Base-by-base conservation (phyloP, 768 basidiomycete species). In the Suillus subluteus region DNA sequence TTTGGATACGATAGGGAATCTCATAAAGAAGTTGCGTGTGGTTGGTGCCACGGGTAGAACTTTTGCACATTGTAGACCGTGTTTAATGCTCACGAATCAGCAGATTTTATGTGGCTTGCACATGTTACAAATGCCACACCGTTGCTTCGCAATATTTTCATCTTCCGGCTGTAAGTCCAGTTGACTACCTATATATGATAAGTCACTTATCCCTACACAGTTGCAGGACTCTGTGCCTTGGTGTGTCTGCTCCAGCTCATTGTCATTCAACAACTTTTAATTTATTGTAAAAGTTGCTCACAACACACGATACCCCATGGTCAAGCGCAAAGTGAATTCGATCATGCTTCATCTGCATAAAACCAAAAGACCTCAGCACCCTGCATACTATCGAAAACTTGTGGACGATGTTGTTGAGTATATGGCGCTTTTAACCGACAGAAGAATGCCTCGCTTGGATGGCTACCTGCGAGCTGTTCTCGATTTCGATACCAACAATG, bases 181-280 rank as follows among this genome's bases (percentile, higher is more conserved):
- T 43, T 18, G 13, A n/a, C 32, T 63, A 30, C 5, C 26, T 30
- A 12, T 41, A 11, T 16, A 61, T 1, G 7, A 21, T 62, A 26
- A 23, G 35, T n/a, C 64, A n/a, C 18, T 52, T 40, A n/a, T 35
- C 64, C 6, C 11, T 56, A 56, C 12, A 70, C 23, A 88, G 87
- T n/a, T 87, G 84, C 68, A 77, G 80, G 67, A 78, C 79, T 8
- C 69, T 88, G 2, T 83, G 82, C 65, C 71, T 88, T 43, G 68
- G 88, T 88, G 72, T 50, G 84, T 80, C 12, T 56, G 21, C 35
- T 56, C 11, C 3, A 35, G 32, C 6, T 35, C 1, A 1, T 56
- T 35, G 6, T 35, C 3, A 35, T 13, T 12, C 32, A n/a, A 56
- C 32, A 21, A 21, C 9, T 56, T 30, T 35, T 12, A n/a, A 35